Conservation (phyloP, 2,329 filamentous ascomycete genomes). For the Sclerotiophoma versabilis region DNA sequence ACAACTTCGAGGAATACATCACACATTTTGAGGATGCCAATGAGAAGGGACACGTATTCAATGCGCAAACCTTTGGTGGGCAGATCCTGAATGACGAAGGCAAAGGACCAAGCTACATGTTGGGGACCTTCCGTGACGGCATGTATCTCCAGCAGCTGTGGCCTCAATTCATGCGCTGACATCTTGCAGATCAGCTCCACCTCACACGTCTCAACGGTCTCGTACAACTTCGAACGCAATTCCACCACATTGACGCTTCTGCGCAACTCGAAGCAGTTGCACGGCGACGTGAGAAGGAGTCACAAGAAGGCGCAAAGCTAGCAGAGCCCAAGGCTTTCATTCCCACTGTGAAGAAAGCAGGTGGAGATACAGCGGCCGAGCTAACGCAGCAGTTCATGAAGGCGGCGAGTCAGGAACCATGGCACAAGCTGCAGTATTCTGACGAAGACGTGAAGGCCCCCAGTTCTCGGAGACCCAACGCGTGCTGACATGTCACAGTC, state of each 20-base stretch:
- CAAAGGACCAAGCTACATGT: conserved; percentile 80
- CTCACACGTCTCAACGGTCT: conserved; percentile 83
- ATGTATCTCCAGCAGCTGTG: conserved; percentile 37
- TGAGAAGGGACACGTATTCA: conserved; percentile 73
- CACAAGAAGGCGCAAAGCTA: conserved; percentile 52
- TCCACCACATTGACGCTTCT: conserved; percentile 89
- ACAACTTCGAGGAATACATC: conserved; percentile 67
- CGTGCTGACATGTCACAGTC: conserved; percentile 48
- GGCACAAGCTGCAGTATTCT: conserved; percentile 79
- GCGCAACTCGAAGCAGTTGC: conserved; percentile 71
- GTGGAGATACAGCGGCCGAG: conserved; percentile 70
- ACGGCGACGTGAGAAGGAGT: conserved; percentile 54
- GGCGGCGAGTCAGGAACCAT: conserved; percentile 80
- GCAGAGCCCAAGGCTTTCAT: conserved; percentile 77
- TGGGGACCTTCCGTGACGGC: conserved; percentile 89
- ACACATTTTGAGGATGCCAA: conserved; percentile 67
- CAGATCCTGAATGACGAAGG: conserved; percentile 74
- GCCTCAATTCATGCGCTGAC: conserved; percentile 11
- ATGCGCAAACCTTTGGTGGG: conserved; percentile 84
- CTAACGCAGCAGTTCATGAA: conserved; percentile 80
- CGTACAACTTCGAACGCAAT: conserved; percentile 87
- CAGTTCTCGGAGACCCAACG: background rate
- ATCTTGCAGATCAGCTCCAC: conserved; percentile 76
- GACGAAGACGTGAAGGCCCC: conserved; percentile 70
- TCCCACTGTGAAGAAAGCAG: conserved; percentile 82